These are phyloP conservation scores for Penicillium expansum DNA, from an alignment of 2,329 filamentous ascomycete species.

Conservation along the genomic window DNA sequence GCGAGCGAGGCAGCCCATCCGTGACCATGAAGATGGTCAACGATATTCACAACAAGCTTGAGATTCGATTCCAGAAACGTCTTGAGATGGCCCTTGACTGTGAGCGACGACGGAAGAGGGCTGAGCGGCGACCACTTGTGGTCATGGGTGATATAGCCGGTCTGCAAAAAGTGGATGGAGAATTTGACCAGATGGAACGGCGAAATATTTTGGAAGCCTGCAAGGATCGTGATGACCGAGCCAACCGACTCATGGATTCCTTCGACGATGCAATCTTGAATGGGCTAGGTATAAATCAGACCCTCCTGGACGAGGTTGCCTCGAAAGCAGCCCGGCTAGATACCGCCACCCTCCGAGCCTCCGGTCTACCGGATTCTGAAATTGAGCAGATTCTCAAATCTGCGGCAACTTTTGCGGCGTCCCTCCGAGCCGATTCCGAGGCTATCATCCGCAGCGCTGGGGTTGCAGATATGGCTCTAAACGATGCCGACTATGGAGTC, in stretches of 20 bases:
- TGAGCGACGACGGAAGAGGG: conserved; percentile 54
- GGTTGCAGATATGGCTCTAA: conserved; percentile 50
- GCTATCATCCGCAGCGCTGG: conserved; percentile 49
- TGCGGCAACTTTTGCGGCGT: conserved; percentile 38
- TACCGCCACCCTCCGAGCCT: conserved; percentile 30
- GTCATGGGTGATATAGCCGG: conserved; percentile 51
- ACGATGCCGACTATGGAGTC: conserved; percentile 52
- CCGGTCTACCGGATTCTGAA: conserved; percentile 36
- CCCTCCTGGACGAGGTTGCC: conserved; percentile 49
- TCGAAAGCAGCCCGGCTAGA: conserved; percentile 43
- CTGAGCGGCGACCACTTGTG: conserved; percentile 52
- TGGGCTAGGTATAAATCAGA: conserved; percentile 53
- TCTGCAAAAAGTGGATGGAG: conserved; percentile 49
- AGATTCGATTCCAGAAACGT: conserved; percentile 50
- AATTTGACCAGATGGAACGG: conserved; percentile 53
- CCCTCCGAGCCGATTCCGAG: conserved; percentile 45
- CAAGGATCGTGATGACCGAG: conserved; percentile 49
- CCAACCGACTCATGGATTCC: conserved; percentile 50
- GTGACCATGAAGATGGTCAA: conserved; percentile 48
- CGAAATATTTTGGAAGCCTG: conserved; percentile 50
- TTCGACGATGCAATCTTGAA: conserved; percentile 52
- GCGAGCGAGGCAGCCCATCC: conserved; percentile 37
- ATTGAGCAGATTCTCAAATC: conserved; percentile 41
- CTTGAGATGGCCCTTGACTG: conserved; percentile 52
- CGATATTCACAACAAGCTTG: conserved; percentile 48